These are phyloP conservation scores for Naganishia onofrii DNA, from an alignment of 768 basidiomycete genomes.

Conservation along the genomic window DNA sequence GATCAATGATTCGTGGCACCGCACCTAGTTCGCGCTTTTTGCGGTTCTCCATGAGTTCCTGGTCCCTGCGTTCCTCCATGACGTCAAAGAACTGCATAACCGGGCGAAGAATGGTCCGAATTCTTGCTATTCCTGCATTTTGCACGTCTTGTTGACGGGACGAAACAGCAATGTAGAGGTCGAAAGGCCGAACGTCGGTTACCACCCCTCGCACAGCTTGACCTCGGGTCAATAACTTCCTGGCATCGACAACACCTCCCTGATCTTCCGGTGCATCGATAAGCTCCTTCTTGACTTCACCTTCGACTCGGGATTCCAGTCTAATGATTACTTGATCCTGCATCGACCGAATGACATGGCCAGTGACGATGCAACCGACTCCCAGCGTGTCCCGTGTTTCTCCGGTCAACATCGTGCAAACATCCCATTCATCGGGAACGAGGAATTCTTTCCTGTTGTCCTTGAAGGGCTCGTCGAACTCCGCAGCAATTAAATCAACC, in stretches of 20 bases:
- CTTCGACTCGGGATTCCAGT: conserved; percentile 92
- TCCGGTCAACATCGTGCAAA: conserved; percentile 91
- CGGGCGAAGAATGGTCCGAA: conserved; percentile 31
- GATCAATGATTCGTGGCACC: conserved; percentile 83
- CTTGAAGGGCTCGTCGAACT: conserved; percentile 73
- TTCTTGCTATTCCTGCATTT: conserved; percentile 59
- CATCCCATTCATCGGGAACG: conserved; percentile 69
- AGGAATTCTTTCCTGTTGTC: conserved; percentile 70
- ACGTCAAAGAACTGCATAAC: conserved; percentile 44
- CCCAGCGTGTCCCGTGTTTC: conserved; percentile 77
- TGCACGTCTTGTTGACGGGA: conserved; percentile 55
- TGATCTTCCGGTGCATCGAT: conserved; percentile 59
- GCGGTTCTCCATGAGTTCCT: conserved; percentile 72
- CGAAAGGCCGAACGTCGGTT: conserved; percentile 64
- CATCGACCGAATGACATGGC: conserved; percentile 58
- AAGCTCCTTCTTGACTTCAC: conserved; percentile 58
- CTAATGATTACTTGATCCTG: conserved; percentile 62
- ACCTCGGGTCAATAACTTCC: conserved; percentile 55
- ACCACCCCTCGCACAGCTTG: conserved; percentile 78
- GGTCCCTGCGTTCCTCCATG: conserved; percentile 60
- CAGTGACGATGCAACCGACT: conserved; percentile 70
- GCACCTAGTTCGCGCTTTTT: conserved; percentile 78
- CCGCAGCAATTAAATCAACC: conserved; percentile 80
- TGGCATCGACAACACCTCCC: conserved; percentile 55
- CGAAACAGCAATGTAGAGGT: conserved; percentile 72